These are phyloP conservation scores for Neoascochyta sp. DNA, from an alignment of 2,329 filamentous ascomycete genomes.

Conservation along the genomic window DNA sequence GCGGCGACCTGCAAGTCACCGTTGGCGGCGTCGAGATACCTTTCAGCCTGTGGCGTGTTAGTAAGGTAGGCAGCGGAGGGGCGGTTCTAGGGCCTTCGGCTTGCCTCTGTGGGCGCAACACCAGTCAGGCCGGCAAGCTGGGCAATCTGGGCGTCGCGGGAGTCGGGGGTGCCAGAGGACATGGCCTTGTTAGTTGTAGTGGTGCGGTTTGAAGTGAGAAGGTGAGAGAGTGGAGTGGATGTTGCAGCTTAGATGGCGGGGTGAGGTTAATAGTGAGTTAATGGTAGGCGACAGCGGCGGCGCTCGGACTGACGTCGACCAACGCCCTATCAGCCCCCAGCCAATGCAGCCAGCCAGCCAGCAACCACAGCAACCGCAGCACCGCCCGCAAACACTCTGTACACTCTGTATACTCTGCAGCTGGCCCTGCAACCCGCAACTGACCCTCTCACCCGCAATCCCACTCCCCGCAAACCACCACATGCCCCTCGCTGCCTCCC, in stretches of 20 bases:
- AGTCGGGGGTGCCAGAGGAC: constrained; percentile 28
- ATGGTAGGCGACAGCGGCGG: constrained; percentile 7
- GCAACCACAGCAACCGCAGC: neutral
- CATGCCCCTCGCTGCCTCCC: no score
- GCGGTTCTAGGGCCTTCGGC: constrained; percentile 29
- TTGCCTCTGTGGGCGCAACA: constrained; percentile 31
- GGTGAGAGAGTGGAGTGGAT: constrained; percentile 6
- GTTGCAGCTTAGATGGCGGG: constrained; percentile 7
- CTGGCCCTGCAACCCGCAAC: no score
- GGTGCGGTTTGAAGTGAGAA: no score
- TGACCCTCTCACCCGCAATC: no score
- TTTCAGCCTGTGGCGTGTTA: constrained; percentile 42
- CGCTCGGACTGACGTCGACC: constrained; percentile 19
- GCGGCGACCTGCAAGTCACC: constrained; percentile 47
- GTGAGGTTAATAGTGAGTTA: no score
- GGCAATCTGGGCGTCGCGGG: constrained; percentile 36
- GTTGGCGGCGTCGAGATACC: constrained; percentile 42
- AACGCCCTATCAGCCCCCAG: constrained; percentile 1
- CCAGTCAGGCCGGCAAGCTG: constrained; percentile 36
- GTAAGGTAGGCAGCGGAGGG: constrained; percentile 17
- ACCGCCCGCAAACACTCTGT: no score
- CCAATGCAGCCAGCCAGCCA: neutral
- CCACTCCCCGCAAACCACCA: no score
- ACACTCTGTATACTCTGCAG: no score
- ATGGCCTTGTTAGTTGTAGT: constrained; percentile 12